Evolutionary conservation across 2,329 filamentous ascomycete species (phyloP).

Genomic region (Hypoxylon sp.): DNA sequence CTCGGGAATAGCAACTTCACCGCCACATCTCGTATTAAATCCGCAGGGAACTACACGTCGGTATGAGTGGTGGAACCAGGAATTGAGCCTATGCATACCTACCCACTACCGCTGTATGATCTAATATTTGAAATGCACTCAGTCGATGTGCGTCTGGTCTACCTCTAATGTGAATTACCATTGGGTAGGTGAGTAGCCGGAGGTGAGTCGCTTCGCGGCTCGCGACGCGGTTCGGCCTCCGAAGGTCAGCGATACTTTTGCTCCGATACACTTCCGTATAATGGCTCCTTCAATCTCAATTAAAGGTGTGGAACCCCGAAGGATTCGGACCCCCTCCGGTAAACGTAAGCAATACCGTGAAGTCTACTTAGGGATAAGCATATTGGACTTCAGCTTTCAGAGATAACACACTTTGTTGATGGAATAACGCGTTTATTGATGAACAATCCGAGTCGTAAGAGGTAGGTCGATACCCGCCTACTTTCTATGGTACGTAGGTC

Average conservation of each 20-base stretch:
- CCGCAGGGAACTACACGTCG: background rate
- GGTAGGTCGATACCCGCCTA: too few species aligned
- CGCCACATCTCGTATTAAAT: background rate
- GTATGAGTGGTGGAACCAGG: background rate
- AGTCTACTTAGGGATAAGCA: background rate
- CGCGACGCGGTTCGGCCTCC: conserved; percentile 9
- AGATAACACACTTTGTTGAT: background rate
- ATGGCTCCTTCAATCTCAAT: background rate
- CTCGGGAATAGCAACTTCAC: background rate
- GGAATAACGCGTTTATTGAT: background rate
- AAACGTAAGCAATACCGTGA: background rate
- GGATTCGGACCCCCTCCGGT: background rate
- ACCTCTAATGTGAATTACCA: background rate
- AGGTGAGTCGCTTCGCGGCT: conserved; percentile 1
- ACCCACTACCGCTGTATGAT: background rate
- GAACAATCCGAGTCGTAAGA: background rate
- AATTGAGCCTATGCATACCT: background rate
- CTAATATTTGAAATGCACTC: background rate
- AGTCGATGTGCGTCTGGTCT: too few species aligned
- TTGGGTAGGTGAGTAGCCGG: background rate
- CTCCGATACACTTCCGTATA: background rate
- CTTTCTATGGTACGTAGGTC: too few species aligned
- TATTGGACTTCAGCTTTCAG: background rate
- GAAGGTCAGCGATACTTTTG: background rate
- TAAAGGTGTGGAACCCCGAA: background rate